Conservation (phyloP, 768 basidiomycete species). For the Tulasnella calospora region DNA sequence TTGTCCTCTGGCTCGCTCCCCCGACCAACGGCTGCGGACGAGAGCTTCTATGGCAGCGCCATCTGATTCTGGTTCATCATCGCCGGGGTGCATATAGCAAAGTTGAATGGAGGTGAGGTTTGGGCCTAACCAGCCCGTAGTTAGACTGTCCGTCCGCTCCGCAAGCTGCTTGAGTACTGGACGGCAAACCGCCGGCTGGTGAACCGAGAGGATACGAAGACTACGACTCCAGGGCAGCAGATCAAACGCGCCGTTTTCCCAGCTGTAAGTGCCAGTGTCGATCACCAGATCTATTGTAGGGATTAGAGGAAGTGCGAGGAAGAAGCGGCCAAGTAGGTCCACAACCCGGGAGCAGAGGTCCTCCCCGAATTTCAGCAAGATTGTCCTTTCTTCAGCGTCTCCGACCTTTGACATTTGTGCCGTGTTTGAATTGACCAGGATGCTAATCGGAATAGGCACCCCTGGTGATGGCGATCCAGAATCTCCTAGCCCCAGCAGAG, state of each 20-base stretch:
- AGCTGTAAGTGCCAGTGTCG: neutral
- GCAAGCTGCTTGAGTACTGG: too few species aligned
- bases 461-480: neutral
- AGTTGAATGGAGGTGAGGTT: too few species aligned
- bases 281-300: neutral
- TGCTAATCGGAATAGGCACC: neutral
- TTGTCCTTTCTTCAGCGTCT: neutral
- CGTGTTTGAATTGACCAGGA: neutral
- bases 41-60: too few species aligned
- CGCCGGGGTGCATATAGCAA: too few species aligned
- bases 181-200: too few species aligned
- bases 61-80: too few species aligned
- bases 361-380: neutral
- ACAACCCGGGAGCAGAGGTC: neutral
- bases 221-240: neutral
- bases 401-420: neutral
- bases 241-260: neutral
- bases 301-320: neutral
- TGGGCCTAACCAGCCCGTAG: too few species aligned
- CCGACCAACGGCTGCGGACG: too few species aligned
- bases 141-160: too few species aligned
- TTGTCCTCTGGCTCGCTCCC: too few species aligned
- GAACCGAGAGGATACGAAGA: neutral
- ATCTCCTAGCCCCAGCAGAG: neutral
- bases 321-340: neutral